Percentiles rank a stretch among this genome's conserved stretches.
Conservation (phyloP, 148 eudicot genomes). For the Rheum nobile region DNA sequence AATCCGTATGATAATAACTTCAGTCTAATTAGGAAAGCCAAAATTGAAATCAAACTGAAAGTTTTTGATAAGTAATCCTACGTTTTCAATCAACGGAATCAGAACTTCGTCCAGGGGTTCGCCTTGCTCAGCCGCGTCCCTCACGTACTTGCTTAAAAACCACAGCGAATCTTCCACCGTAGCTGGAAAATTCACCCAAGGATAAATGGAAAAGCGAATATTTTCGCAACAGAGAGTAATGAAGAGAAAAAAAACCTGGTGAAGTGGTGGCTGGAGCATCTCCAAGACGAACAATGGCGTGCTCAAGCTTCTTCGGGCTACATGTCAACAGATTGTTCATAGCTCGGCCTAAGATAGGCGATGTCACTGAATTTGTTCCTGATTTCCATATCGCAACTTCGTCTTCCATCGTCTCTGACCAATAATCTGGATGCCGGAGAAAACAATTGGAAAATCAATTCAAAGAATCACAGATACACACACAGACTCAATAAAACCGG, state of each 20-base stretch:
- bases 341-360: constrained; percentile 51
- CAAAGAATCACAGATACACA: too few species aligned
- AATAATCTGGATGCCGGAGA: background rate
- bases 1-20: background rate
- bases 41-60: background rate
- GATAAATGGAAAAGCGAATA: background rate
- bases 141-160: constrained; percentile 43
- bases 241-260: constrained; percentile 13
- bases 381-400: constrained; percentile 14
- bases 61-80: constrained; percentile 14
- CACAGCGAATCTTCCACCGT: constrained; percentile 57
- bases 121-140: constrained; percentile 41
- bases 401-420: constrained; percentile 23
- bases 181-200: constrained; percentile 24
- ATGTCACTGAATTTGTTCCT: constrained; percentile 30
- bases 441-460: background rate
- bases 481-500: too few species aligned
- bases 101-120: constrained; percentile 51
- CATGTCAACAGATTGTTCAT: constrained; percentile 41
- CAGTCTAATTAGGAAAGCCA: background rate
- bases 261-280: constrained; percentile 21
- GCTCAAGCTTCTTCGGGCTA: constrained; percentile 49
- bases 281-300: constrained; percentile 42
- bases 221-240: background rate
- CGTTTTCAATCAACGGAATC: constrained; percentile 61